Evolutionary conservation across 108 stramenopile species (phyloP).

Genomic region (Cyclostephanos invisitatus): DNA sequence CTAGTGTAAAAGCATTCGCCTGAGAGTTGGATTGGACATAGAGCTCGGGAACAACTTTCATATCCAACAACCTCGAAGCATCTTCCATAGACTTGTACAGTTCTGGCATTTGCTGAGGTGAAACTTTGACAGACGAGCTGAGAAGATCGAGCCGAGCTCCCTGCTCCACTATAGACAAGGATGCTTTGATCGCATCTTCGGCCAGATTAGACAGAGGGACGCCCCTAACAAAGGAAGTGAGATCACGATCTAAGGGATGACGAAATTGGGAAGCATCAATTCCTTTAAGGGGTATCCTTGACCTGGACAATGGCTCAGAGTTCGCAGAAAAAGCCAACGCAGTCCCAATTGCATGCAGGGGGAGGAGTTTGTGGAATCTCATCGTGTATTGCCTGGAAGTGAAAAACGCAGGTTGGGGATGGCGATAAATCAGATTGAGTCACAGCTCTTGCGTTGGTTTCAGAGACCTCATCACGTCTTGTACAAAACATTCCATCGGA

Average conservation of each 20-base stretch:
- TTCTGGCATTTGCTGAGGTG: conserved; percentile 49
- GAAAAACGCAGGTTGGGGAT: not conserved
- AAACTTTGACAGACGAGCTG: conserved; percentile 54
- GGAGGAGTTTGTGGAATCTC: not conserved
- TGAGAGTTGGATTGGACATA: conserved; percentile 59
- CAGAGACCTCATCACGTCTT: not conserved
- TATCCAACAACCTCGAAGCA: conserved; percentile 42
- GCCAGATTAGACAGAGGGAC: conserved; percentile 39
- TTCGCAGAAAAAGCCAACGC: not conserved
- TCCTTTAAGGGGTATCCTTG: conserved; percentile 15
- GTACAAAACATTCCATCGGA: not conserved
- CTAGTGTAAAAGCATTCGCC: conserved; percentile 68
- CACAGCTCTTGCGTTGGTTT: too few species aligned
- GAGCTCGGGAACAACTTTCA: conserved; percentile 48
- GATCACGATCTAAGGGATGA: conserved; percentile 54
- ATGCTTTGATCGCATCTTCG: conserved; percentile 31
- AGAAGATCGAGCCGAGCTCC: conserved; percentile 53
- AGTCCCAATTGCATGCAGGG: not conserved
- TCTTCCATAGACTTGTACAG: conserved; percentile 43
- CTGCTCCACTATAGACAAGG: conserved; percentile 55
- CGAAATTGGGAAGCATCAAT: conserved; percentile 53
- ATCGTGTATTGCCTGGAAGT: not conserved
- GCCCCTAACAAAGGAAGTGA: conserved; percentile 42
- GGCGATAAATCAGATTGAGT: too few species aligned
- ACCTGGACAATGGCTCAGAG: not conserved